These are phyloP conservation scores for Beauveria sp. DNA, from an alignment of 2,329 filamentous ascomycete genomes.

Conservation along the genomic window DNA sequence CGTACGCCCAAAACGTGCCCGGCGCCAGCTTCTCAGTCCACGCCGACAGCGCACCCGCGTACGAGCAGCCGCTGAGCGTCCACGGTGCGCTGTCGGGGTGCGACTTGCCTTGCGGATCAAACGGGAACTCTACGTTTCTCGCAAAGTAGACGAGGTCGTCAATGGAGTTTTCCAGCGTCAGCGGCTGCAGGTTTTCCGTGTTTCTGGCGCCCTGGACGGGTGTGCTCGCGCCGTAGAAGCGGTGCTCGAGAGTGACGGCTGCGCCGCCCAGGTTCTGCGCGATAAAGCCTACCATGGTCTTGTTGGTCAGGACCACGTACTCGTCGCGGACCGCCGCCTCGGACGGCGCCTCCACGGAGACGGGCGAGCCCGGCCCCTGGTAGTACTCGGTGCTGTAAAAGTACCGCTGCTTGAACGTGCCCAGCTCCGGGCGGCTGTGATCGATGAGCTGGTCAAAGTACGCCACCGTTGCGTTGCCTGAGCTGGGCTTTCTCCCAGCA, in stretches of 20 bases:
- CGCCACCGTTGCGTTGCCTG: conserved; percentile 1
- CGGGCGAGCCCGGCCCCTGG: conserved; percentile 65
- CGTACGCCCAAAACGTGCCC: conserved; percentile 66
- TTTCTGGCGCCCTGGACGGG: conserved; percentile 50
- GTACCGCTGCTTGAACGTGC: conserved; percentile 63
- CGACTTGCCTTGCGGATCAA: conserved; percentile 55
- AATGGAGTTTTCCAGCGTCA: conserved; percentile 70
- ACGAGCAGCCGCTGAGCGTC: conserved; percentile 72
- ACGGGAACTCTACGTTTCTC: conserved; percentile 58
- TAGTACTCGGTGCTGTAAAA: conserved; percentile 74
- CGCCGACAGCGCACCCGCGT: conserved; percentile 68
- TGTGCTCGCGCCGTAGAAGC: conserved; percentile 72
- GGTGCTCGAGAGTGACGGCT: conserved; percentile 67
- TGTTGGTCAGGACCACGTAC: conserved; percentile 58
- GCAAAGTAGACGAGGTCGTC: conserved; percentile 74
- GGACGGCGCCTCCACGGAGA: conserved; percentile 59
- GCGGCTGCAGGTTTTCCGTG: conserved; percentile 62
- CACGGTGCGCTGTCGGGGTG: conserved; percentile 59
- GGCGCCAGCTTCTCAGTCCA: conserved; percentile 67
- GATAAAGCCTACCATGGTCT: conserved; percentile 59
- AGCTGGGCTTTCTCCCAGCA: background rate
- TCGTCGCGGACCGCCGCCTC: conserved; percentile 54
- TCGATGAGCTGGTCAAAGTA: conserved; percentile 50
- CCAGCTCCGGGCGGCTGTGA: conserved; percentile 47
- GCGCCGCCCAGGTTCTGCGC: conserved; percentile 61